Conservation (phyloP, 331 rosid species). For the Prunus yedoensis region DNA sequence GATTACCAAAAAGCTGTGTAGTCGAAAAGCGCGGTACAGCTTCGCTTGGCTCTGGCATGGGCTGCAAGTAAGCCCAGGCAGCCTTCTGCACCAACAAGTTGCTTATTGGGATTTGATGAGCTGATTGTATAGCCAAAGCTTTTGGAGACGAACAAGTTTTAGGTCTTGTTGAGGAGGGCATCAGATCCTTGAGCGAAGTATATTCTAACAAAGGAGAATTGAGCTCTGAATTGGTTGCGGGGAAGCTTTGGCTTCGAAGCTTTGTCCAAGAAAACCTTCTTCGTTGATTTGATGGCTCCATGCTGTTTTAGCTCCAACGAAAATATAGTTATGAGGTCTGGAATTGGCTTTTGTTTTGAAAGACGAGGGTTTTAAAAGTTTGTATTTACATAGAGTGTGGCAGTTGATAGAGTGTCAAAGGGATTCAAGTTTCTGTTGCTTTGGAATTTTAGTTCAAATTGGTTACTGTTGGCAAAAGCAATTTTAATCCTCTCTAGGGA, state of each 20-base stretch:
- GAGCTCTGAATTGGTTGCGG: neutral
- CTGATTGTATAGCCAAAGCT: neutral
- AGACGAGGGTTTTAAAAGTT: neutral
- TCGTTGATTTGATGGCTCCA: neutral
- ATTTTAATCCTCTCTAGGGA: neutral
- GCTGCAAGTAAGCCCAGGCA: constrained; percentile 8
- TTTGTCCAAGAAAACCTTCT: neutral
- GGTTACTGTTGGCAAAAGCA: neutral
- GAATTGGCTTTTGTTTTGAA: neutral
- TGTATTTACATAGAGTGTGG: neutral
- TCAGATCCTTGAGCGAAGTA: neutral
- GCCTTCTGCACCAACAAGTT: constrained; percentile 10
- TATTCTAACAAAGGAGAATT: neutral
- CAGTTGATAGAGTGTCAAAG: neutral
- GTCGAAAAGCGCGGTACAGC: neutral
- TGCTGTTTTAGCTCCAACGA: neutral
- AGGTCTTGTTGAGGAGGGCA: neutral
- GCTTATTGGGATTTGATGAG: neutral
- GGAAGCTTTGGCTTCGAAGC: neutral
- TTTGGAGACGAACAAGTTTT: neutral
- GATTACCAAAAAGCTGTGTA: neutral
- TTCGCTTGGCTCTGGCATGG: neutral
- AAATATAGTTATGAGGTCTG: neutral
- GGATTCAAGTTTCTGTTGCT: neutral
- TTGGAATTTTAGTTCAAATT: neutral